Evolutionary conservation across 2,329 filamentous ascomycete species (phyloP), one percentile per base, ranked within the genome.

Genomic region (Phialocephala subalpina): DNA sequence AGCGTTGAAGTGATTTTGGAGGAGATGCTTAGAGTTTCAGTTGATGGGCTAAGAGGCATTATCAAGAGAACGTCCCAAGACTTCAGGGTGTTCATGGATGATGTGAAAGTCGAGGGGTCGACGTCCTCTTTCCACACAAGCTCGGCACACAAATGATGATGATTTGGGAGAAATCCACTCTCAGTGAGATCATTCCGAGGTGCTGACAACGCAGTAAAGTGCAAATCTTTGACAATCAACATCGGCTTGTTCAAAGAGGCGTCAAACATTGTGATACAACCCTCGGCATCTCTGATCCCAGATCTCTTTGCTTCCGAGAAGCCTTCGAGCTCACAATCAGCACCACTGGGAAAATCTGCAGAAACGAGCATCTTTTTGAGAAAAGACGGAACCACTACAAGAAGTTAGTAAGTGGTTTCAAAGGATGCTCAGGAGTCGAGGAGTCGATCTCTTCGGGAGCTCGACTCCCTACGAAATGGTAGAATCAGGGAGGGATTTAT

Each of bases 131-230:
- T 58, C 85, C 84, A 87, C 2, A 78, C 68, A 58, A 87, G 77
- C 67, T 84, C 76, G 2, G 81, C 82, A 63, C 82, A 84, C 1
- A 87, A 76, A 22, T 82, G 82, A 36, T 80, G 81, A 67, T 85
- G 79, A 27, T 81, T 83, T 0, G 83, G 81, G 9, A 87, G 70
- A 67, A 84, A 87, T 0, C 73, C 76, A 0, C 66, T 75, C 0
- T 72, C 67, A 0, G 67, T 72, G 5, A 73, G 67, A 0, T 76
- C 69, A 2, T 75, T 67, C 18, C 35, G 38, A 1, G 67, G 64
- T 0, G 77, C 69, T 12, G 63, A 52, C 14, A 85, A 69, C 0
- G 78, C 74, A 1, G 80, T 81, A 60, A 85, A 80, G 3, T 77
- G 74, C 20, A 87, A 75, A 0, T 83, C 82, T 22, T 81, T 79